Percentiles rank a stretch among this genome's conserved stretches.
Evolutionary conservation across 2,329 filamentous ascomycete species (phyloP).

Genomic region (Epichloe hybrida): DNA sequence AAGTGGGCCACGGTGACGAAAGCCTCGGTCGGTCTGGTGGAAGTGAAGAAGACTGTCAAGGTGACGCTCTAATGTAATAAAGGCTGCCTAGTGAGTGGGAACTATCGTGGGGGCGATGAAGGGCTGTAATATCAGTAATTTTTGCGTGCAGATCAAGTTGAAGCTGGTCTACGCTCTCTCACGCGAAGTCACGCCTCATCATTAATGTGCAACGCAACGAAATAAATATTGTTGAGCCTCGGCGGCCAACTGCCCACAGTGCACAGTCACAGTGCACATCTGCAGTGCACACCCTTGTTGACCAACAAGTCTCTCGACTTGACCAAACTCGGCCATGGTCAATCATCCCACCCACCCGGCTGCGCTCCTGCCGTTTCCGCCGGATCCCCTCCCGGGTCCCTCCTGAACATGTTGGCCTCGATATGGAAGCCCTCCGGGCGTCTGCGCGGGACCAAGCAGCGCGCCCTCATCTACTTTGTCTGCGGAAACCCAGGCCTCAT

Average conservation of each 20-base stretch:
- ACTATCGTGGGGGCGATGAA: no score
- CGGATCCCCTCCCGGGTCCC: background rate
- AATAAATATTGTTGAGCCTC: no score
- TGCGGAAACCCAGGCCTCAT: slow-evolving; percentile 67
- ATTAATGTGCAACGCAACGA: no score
- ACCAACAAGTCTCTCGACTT: no score
- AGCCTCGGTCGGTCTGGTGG: slow-evolving; percentile 62
- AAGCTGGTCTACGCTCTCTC: background rate
- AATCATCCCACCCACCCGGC: no score
- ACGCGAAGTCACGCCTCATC: no score
- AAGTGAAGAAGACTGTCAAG: slow-evolving; percentile 59
- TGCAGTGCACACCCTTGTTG: no score
- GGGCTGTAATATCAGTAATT: background rate
- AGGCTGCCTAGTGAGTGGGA: no score
- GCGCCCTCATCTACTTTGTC: slow-evolving; percentile 54
- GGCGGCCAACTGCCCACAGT: no score
- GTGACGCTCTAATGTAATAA: slow-evolving; percentile 22
- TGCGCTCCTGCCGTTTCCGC: no score
- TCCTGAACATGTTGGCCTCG: slow-evolving; percentile 10
- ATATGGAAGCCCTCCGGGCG: slow-evolving; percentile 18
- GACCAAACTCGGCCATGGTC: no score
- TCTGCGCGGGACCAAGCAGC: slow-evolving; percentile 10
- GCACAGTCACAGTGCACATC: no score
- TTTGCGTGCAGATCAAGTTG: background rate
- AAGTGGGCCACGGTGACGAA: slow-evolving; percentile 71